These are phyloP conservation scores for Aureobasidium subglaciale DNA, from an alignment of 2,329 filamentous ascomycete species.

Conservation along the genomic window DNA sequence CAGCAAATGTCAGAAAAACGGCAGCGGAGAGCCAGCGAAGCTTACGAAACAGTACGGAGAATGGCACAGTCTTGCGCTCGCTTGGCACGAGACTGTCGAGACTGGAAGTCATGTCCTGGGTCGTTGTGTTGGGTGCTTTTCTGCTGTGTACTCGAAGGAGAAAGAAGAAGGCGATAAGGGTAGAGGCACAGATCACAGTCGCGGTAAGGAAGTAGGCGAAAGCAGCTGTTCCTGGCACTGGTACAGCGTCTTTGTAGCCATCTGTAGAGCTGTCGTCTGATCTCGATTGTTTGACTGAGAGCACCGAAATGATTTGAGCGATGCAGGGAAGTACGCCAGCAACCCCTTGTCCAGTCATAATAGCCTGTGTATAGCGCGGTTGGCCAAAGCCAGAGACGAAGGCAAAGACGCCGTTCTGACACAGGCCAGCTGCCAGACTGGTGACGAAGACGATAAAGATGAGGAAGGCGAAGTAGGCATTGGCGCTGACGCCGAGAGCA, in stretches of 20 bases:
- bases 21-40: constrained; percentile 70
- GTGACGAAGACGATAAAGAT: constrained; percentile 75
- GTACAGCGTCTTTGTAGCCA: constrained; percentile 28
- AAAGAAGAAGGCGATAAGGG: constrained; percentile 67
- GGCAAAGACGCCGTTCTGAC: constrained; percentile 91
- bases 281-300: constrained; percentile 46
- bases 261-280: constrained; percentile 29
- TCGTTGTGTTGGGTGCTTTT: constrained; percentile 24
- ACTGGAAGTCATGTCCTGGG: constrained; percentile 13
- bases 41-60: constrained; percentile 65
- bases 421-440: constrained; percentile 72
- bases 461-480: constrained; percentile 70
- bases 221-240: constrained; percentile 59
- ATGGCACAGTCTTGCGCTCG: constrained; percentile 45
- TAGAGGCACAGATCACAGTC: constrained; percentile 62
- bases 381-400: constrained; percentile 81
- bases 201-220: constrained; percentile 90
- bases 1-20: constrained; percentile 70
- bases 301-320: constrained; percentile 77
- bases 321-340: constrained; percentile 85
- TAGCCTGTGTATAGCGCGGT: constrained; percentile 85
- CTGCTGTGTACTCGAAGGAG: constrained; percentile 53
- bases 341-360: constrained; percentile 91
- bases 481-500: constrained; percentile 56
- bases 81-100: constrained; percentile 24